A percentile compares a stretch with the other conserved stretches of the same genome.
phyloP scores from a whole-genome alignment of 192 early-diverging fungal species.

The Entrophospora sp. region DNA sequence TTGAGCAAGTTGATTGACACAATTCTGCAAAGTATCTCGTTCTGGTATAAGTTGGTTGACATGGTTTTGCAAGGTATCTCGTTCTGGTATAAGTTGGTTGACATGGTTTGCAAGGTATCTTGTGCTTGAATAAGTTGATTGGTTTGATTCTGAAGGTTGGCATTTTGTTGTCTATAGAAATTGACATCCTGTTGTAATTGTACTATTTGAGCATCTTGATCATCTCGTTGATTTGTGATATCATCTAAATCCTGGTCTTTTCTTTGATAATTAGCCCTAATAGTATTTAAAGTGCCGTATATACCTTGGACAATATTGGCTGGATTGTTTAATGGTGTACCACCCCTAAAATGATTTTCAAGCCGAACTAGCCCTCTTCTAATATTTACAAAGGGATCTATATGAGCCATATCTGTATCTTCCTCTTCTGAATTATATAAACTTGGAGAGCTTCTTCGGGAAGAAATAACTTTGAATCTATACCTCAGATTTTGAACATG shows the following conservation, averaged over 20 bases:
- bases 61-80: too few relatives aligned
- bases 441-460: too few relatives aligned
- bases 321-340: conserved; percentile 10
- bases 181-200: background rate
- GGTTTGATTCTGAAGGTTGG: background rate
- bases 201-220: background rate
- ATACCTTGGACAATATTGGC: background rate
- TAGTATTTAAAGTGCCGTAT: too few relatives aligned
- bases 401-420: background rate
- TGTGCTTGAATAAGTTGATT: too few relatives aligned
- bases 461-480: too few relatives aligned
- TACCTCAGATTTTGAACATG: background rate
- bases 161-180: background rate
- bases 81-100: too few relatives aligned
- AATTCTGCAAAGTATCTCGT: background rate
- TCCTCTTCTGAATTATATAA: too few relatives aligned
- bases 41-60: too few relatives aligned
- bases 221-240: background rate
- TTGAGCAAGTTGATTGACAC: background rate
- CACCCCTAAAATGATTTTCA: background rate
- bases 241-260: conserved; percentile 6
- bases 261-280: too few relatives aligned
- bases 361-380: background rate
- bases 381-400: too few relatives aligned
- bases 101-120: background rate